Evolutionary conservation across 208 protist species (phyloP), one percentile per base, ranked within the genome.

Genomic region (Leishmania guyanensis): DNA sequence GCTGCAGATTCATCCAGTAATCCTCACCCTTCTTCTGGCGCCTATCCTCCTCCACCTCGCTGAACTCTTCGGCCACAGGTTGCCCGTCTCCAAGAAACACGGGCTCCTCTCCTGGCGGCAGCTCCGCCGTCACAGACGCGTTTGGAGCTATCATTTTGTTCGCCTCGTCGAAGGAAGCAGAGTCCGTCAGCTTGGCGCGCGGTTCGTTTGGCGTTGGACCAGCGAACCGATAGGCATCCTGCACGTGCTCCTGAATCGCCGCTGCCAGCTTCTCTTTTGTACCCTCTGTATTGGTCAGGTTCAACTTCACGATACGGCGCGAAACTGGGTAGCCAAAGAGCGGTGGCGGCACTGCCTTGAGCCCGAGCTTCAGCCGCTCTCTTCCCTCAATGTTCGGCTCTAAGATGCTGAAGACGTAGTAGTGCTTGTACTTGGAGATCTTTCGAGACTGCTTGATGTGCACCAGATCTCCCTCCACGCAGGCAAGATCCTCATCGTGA

Each of bases 381-480:
- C 95, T 89, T 2, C 95, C 95, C 82, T 98, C 95, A 83, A 98
- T 88, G 68, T 98, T 98, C 64, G 95, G 94, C 85, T 98, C 93
- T 36, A 98, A 77, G 77, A 98, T 97, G 80, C 93, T 97, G 85
- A 98, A 98, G 33, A 98, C 93, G 88, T 97, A 98, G 87, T 97
- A 98, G 87, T 98, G 95, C 84, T 98, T 98, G 87, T 98, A 98
- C 83, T 98, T 98, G 10, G 92, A 95, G 78, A 98, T 96, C 82
- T 98, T 98, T 54, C 95, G 85, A 66, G 88, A 97, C 83, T 96
- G 95, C 79, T 98, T 98, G 71, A 98, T 97, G 89, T 98, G 95
- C 60, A 98, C 95, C 60, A 98, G 80, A 70, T 98, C 95, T 20
- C 95, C 95, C 71, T 98, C 93, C n/a, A 98, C 95, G 77, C 95